phyloP scores from a whole-genome alignment of 2,329 filamentous ascomycete genomes.

The Fusarium acutatum region DNA sequence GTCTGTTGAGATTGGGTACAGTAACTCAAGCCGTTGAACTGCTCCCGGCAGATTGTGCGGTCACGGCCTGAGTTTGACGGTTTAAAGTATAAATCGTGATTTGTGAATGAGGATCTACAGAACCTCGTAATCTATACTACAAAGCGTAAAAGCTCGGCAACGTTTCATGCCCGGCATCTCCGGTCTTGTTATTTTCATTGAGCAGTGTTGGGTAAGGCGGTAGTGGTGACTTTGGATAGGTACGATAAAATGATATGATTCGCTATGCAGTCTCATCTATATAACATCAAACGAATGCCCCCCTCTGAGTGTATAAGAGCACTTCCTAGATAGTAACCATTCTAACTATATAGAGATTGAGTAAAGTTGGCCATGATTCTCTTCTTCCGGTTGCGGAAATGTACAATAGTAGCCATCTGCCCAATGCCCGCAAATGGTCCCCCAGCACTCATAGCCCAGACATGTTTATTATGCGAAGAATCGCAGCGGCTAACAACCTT shows the following conservation, averaged over 20 bases:
- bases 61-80: fast-evolving
- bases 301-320: not conserved
- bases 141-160: not conserved
- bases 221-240: not conserved
- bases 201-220: not conserved
- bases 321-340: fast-evolving
- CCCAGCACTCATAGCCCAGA: not conserved
- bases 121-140: not conserved
- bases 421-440: not conserved
- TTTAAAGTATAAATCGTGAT: not conserved
- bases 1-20: too few species aligned
- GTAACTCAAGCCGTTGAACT: fast-evolving
- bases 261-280: not conserved
- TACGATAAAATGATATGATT: fast-evolving
- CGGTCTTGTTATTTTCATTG: fast-evolving
- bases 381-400: not conserved
- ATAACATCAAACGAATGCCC: fast-evolving
- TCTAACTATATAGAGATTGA: not conserved
- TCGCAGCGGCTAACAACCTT: not conserved
- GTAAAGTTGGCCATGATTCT: not conserved
- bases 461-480: not conserved
- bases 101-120: not conserved
- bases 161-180: too few species aligned
- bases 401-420: not conserved
- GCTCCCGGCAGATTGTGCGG: fast-evolving